Percentiles rank a stretch among this genome's conserved stretches.
These are phyloP conservation scores for Backusella australiensis DNA, from an alignment of 192 early-diverging fungal species.

Conservation along the genomic window DNA sequence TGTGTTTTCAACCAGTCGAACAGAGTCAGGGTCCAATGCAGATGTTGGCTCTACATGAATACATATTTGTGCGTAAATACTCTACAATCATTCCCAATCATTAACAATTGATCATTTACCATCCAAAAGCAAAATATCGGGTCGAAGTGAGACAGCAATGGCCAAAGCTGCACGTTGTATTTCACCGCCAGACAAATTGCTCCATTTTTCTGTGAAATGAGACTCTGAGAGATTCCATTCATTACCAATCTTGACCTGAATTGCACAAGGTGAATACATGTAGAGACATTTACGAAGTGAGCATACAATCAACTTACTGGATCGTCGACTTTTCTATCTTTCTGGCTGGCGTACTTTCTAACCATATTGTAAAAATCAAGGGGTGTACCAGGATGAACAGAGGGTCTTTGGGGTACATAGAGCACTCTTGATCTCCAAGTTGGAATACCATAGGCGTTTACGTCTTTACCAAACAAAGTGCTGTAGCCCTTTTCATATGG, in stretches of 20 bases:
- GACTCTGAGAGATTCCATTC: constrained; percentile 68
- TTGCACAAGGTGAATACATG: constrained; percentile 6
- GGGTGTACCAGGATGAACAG: constrained; percentile 71
- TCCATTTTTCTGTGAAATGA: constrained; percentile 75
- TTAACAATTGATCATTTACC: constrained; percentile 37
- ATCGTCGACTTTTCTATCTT: constrained; percentile 43
- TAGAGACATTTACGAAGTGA: neutral
- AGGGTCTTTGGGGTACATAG: constrained; percentile 85
- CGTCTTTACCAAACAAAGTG: constrained; percentile 50
- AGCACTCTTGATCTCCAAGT: constrained; percentile 74
- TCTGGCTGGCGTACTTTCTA: constrained; percentile 49
- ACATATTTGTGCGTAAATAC: neutral
- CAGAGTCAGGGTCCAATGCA: constrained; percentile 74
- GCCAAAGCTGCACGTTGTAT: constrained; percentile 80
- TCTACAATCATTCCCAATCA: neutral
- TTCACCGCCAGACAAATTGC: constrained; percentile 81
- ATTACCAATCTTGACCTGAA: constrained; percentile 51
- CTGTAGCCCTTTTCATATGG: constrained; percentile 59
- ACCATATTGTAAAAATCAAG: constrained; percentile 63
- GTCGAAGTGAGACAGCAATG: constrained; percentile 73
- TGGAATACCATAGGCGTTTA: constrained; percentile 60
- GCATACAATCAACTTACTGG: constrained; percentile 41
- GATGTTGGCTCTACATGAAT: constrained; percentile 73
- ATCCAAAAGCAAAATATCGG: constrained; percentile 78
- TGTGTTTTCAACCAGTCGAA: constrained; percentile 68